Evolutionary conservation across 2,329 filamentous ascomycete genomes (phyloP).

Genomic region (Triangularia verruculosa): DNA sequence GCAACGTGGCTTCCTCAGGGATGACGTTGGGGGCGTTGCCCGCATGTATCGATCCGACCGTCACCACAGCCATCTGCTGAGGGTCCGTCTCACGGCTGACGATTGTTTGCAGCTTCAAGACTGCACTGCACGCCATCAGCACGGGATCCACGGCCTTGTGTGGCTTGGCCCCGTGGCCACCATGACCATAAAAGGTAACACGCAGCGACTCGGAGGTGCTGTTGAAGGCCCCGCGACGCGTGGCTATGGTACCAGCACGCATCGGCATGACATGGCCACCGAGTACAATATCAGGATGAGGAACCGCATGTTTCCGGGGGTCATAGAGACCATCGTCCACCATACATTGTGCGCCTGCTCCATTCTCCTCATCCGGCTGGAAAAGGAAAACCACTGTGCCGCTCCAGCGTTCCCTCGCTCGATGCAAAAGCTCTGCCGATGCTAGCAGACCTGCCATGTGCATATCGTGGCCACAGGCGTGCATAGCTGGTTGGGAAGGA

Average conservation of each 20-base stretch:
- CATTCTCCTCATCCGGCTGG: slow-evolving; percentile 66
- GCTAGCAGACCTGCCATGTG: slow-evolving; percentile 59
- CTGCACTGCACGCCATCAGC: slow-evolving; percentile 40
- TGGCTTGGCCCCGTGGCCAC: slow-evolving; percentile 44
- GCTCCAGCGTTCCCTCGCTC: slow-evolving; percentile 47
- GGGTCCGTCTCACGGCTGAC: slow-evolving; percentile 34
- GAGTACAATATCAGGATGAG: slow-evolving; percentile 35
- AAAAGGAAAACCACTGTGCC: slow-evolving; percentile 64
- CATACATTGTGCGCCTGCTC: slow-evolving; percentile 52
- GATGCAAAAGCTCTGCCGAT: slow-evolving; percentile 49
- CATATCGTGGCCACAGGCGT: slow-evolving; percentile 67
- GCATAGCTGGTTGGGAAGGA: slow-evolving; percentile 57
- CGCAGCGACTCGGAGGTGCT: slow-evolving; percentile 30
- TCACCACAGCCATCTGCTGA: slow-evolving; percentile 42
- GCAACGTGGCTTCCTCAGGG: slow-evolving; percentile 35
- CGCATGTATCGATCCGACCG: slow-evolving; percentile 42
- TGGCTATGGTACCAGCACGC: slow-evolving; percentile 34
- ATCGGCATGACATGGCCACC: slow-evolving; percentile 37
- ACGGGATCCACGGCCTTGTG: slow-evolving; percentile 46
- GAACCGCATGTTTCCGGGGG: slow-evolving; percentile 14
- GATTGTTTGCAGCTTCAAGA: slow-evolving; percentile 36
- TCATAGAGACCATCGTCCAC: slow-evolving; percentile 38
- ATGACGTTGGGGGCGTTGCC: slow-evolving; percentile 46
- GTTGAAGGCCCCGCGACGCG: slow-evolving; percentile 28
- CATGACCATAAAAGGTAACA: slow-evolving; percentile 37